These are phyloP conservation scores for Amesomyces nigricolor DNA, from an alignment of 2,329 filamentous ascomycete genomes.

Conservation along the genomic window DNA sequence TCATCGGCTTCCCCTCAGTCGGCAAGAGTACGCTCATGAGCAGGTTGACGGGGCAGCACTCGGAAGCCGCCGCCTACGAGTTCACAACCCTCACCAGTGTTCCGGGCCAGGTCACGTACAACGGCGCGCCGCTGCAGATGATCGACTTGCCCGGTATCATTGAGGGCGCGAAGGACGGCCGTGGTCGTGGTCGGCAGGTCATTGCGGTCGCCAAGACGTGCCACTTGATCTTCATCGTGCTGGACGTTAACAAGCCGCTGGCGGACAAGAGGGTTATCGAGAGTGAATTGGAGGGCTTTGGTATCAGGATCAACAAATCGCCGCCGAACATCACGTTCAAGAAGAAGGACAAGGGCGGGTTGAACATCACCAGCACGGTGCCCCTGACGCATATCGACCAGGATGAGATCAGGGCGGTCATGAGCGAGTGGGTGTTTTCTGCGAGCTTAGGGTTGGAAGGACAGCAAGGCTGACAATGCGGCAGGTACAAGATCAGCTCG, in stretches of 20 bases:
- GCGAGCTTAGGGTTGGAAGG: neutral
- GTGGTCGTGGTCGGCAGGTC: slow-evolving; percentile 94
- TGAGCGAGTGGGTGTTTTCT: slow-evolving; percentile 58
- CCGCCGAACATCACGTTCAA: slow-evolving; percentile 98
- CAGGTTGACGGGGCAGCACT: slow-evolving; percentile 89
- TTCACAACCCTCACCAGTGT: slow-evolving; percentile 98
- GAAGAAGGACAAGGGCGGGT: slow-evolving; percentile 98
- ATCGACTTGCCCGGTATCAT: slow-evolving; percentile 98
- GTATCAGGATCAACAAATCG: slow-evolving; percentile 93
- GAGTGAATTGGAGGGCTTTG: slow-evolving; percentile 90
- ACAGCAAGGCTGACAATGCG: neutral
- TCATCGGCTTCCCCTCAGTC: slow-evolving; percentile 97
- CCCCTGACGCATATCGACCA: slow-evolving; percentile 87
- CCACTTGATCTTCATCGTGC: slow-evolving; percentile 95
- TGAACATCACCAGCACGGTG: slow-evolving; percentile 92
- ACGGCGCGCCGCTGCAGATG: slow-evolving; percentile 94
- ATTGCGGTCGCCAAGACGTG: slow-evolving; percentile 99
- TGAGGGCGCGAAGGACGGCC: slow-evolving; percentile 95
- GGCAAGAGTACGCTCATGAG: slow-evolving; percentile 99
- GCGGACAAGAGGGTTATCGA: slow-evolving; percentile 97
- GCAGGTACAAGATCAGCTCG: slow-evolving; percentile 78
- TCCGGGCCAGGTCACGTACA: slow-evolving; percentile 91
- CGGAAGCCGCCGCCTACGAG: slow-evolving; percentile 94
- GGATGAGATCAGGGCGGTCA: slow-evolving; percentile 96
- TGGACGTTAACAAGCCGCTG: slow-evolving; percentile 97